Conservation (phyloP, 805 yeast genomes). For the Barnettozyma wickerhamii region DNA sequence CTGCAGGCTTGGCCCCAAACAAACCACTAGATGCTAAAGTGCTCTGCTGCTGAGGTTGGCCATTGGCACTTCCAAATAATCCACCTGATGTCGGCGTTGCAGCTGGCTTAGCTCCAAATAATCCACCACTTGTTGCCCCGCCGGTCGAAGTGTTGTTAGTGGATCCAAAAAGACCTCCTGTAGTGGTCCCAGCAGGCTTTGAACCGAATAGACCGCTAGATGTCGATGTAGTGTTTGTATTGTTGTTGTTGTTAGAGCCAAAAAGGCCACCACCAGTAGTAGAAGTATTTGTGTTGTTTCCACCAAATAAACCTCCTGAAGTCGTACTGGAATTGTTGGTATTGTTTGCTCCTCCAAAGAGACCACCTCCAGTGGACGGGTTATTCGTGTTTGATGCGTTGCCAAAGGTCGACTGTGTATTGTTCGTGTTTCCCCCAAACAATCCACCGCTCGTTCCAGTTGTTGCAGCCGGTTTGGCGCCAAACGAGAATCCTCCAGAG, state of each 20-base stretch:
- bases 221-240: slow-evolving; percentile 14
- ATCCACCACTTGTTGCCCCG: neutral
- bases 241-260: slow-evolving; percentile 27
- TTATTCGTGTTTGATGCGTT: slow-evolving; percentile 14
- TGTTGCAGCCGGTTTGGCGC: slow-evolving; percentile 14
- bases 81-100: slow-evolving; percentile 9
- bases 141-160: neutral
- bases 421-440: slow-evolving; percentile 25
- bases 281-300: slow-evolving; percentile 13
- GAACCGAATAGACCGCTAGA: slow-evolving; percentile 32
- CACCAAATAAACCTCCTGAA: slow-evolving; percentile 25
- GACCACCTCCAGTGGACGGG: slow-evolving; percentile 27
- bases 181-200: slow-evolving; percentile 2
- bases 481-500: slow-evolving; percentile 6
- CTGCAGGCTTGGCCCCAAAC: slow-evolving; percentile 9
- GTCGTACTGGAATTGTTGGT: slow-evolving; percentile 17
- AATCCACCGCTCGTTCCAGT: slow-evolving; percentile 28
- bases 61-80: slow-evolving; percentile 5
- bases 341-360: slow-evolving; percentile 35
- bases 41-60: neutral
- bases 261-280: slow-evolving; percentile 35
- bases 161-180: slow-evolving; percentile 30
- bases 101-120: neutral
- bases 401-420: neutral
- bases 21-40: slow-evolving; percentile 7